Evolutionary conservation across 2,329 filamentous ascomycete species (phyloP).

Genomic region (Ramichloridium luteum): DNA sequence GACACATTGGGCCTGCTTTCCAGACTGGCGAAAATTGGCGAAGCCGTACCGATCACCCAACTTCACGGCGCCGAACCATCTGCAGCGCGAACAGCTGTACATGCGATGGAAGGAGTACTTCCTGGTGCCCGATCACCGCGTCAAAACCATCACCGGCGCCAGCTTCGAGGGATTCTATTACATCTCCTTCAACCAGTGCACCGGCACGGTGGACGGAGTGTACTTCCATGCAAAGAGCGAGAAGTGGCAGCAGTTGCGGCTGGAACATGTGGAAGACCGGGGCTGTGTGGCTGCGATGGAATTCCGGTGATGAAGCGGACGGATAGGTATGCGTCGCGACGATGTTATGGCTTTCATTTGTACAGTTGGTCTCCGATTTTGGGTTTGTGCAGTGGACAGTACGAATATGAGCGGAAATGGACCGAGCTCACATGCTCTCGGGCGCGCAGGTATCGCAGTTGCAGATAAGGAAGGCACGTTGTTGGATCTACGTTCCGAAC

Average conservation of each 20-base stretch:
- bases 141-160: conserved; percentile 80
- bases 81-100: conserved; percentile 78
- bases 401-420: no score
- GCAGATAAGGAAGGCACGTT: no score
- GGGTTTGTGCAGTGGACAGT: no score
- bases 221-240: conserved; percentile 98
- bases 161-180: conserved; percentile 99
- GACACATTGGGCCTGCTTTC: conserved; percentile 85
- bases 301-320: conserved; percentile 78
- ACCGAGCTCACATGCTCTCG: no score
- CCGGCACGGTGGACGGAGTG: conserved; percentile 78
- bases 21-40: conserved; percentile 67
- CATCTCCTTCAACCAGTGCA: conserved; percentile 91
- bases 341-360: no score
- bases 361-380: no score
- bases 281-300: conserved; percentile 81
- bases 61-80: conserved; percentile 54
- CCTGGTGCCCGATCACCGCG: conserved; percentile 84
- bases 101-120: conserved; percentile 99
- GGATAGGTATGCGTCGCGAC: no score
- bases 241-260: conserved; percentile 90
- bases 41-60: conserved; percentile 48
- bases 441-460: no score
- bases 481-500: no score
- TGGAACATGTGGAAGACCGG: conserved; percentile 74